These are phyloP conservation scores for Xerocomus cyaneibrunnescens DNA, from an alignment of 1,284 basidiomycete genomes.

Conservation along the genomic window DNA sequence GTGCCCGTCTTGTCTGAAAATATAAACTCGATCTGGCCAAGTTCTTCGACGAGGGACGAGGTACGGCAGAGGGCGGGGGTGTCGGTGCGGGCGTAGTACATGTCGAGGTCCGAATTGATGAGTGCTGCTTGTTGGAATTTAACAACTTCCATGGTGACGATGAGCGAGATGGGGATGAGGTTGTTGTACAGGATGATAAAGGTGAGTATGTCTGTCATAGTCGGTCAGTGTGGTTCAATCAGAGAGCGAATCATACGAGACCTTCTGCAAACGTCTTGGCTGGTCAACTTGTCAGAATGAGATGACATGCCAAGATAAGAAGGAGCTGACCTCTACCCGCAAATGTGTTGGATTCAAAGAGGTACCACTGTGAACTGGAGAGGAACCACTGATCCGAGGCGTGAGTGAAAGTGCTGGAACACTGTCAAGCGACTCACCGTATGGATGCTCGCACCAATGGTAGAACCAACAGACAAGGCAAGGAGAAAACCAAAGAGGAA, in stretches of 20 bases:
- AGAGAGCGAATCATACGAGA: slow-evolving; percentile 25
- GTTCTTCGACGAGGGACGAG: slow-evolving; percentile 95
- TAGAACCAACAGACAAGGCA: slow-evolving; percentile 86
- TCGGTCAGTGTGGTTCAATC: slow-evolving; percentile 7
- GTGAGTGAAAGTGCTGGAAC: slow-evolving; percentile 5
- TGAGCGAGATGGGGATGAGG: slow-evolving; percentile 97
- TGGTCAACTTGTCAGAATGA: slow-evolving; percentile 29
- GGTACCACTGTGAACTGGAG: slow-evolving; percentile 81
- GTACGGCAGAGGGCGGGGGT: slow-evolving; percentile 97
- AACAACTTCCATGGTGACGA: slow-evolving; percentile 99
- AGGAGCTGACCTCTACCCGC: slow-evolving; percentile 56
- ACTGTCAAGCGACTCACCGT: slow-evolving; percentile 39
- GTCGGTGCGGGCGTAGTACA: slow-evolving; percentile 94
- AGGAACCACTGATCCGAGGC: slow-evolving; percentile 67
- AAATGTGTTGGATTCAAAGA: slow-evolving; percentile 58
- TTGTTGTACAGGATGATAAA: slow-evolving; percentile 99
- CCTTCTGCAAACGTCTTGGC: slow-evolving; percentile 83
- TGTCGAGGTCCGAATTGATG: slow-evolving; percentile 96
- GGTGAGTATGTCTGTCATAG: slow-evolving; percentile 80
- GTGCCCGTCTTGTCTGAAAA: slow-evolving; percentile 99
- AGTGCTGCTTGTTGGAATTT: slow-evolving; percentile 97
- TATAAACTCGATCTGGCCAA: slow-evolving; percentile 98
- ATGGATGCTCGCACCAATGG: slow-evolving; percentile 88
- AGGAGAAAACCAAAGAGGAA: slow-evolving; percentile 91
- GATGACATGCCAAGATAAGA: background rate